Percentiles rank a stretch among this genome's conserved stretches.
Evolutionary conservation across 305 asterid species (phyloP).

Genomic region (Ajuga reptans): DNA sequence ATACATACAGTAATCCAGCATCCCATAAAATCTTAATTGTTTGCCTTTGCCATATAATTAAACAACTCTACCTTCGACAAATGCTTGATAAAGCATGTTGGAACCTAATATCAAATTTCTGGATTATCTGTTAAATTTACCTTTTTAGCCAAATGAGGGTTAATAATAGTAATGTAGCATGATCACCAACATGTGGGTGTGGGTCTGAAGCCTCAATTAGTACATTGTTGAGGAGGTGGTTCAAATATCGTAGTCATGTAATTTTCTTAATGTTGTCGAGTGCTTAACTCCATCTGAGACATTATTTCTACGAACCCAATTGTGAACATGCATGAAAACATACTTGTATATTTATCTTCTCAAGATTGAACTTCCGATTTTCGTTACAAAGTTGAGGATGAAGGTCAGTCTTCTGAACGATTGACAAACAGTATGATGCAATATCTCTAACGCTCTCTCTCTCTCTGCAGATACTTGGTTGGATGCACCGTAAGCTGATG

Average conservation of each 20-base stretch:
- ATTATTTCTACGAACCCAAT: constrained; percentile 24
- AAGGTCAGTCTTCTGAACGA: constrained; percentile 13
- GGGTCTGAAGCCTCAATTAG: constrained; percentile 22
- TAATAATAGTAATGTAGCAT: too few species aligned
- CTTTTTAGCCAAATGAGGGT: constrained; percentile 8
- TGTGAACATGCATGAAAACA: constrained; percentile 16
- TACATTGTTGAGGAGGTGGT: constrained; percentile 25
- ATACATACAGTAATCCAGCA: too few species aligned
- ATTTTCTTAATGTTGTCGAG: constrained; percentile 38
- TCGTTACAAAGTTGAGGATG: constrained; percentile 43
- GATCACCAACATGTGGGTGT: constrained; percentile 36
- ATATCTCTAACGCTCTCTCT: constrained; percentile 11
- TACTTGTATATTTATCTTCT: neutral
- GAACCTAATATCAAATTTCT: neutral
- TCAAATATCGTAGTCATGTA: constrained; percentile 36
- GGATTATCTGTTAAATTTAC: constrained; percentile 8
- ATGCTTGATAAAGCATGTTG: neutral
- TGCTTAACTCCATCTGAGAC: constrained; percentile 27
- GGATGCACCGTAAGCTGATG: constrained; percentile 53
- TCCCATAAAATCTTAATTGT: neutral
- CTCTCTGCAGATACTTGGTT: constrained; percentile 47
- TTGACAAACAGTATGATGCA: neutral
- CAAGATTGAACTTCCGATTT: neutral
- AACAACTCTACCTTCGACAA: neutral
- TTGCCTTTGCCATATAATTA: neutral